Evolutionary conservation across 2,329 filamentous ascomycete species (phyloP), one percentile per base, ranked within the genome.

Genomic region (Fusarium euwallaceae): DNA sequence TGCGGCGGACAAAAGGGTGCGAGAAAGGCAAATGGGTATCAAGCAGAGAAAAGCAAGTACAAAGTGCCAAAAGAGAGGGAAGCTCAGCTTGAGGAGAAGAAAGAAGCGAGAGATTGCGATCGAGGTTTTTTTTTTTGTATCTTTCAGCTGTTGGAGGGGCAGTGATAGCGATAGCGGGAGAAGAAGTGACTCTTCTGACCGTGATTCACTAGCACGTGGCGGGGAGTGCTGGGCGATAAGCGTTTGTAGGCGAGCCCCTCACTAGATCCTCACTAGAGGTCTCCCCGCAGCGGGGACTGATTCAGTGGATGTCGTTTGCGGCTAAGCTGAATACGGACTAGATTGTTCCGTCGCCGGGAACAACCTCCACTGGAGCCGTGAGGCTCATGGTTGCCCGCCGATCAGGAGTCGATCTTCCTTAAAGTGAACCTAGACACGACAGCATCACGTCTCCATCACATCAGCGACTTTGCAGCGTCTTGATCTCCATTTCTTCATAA

Each of bases 51-150:
- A 36, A 29, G 24, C 17, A 51, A 17, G 14, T 36, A 39, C 34
- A 43, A 53, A 53, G 51, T n/a, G 20, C 34, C 20, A 55, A 61
- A 56, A 58, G 6, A 61, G 48, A 61, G 48, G 61, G 39, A 63
- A 51, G 56, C 61, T 36, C 56, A 58, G 36, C n/a, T 24, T 59
- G 29, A 36, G 24, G 62, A 32, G 24, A 20, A n/a, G 16, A 32
- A 61, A 16, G 59, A 51, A 56, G 51, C 22, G 45, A 20, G 45
- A 70, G 61, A 64, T 27, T 55, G 70, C 68, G 67, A 56, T 45
- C 61, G 69, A 67, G 61, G 61, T 62, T 67, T 73, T 75, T 75
- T 73, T 70, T 75, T 70, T 51, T 51, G 17, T 41, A n/a, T 43
- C 8, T 58, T 37, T 32, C 45, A 17, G 36, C 60, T 66, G 63